Evolutionary conservation across 169 alveolate species (phyloP).

Genomic region (Cryptosporidium ubiquitum): DNA sequence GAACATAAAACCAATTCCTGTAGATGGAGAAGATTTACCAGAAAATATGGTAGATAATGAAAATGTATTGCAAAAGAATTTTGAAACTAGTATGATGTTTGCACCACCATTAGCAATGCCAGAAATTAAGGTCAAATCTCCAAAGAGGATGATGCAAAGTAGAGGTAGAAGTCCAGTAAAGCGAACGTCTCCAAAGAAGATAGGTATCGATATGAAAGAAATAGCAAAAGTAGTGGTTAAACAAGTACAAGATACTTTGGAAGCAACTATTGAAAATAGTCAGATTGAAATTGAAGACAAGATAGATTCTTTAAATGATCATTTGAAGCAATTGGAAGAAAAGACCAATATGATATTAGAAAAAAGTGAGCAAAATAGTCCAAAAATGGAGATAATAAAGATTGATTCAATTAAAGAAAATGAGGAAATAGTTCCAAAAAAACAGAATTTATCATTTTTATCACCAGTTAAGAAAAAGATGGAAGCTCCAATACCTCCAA

Average conservation of each 20-base stretch:
- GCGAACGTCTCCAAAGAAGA: constrained; percentile 1
- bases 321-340: constrained; percentile 28
- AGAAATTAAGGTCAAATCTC: constrained; percentile 21
- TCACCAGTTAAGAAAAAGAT: constrained; percentile 1
- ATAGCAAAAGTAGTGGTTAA: constrained; percentile 54
- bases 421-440: neutral
- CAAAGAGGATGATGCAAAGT: neutral
- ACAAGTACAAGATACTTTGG: constrained; percentile 36
- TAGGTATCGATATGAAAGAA: constrained; percentile 31
- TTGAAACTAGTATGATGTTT: constrained; percentile 12
- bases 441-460: neutral
- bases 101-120: constrained; percentile 70
- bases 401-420: neutral
- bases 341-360: constrained; percentile 54
- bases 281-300: constrained; percentile 40
- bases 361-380: constrained; percentile 23
- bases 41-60: neutral
- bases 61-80: neutral
- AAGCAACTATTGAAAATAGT: constrained; percentile 21
- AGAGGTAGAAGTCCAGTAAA: constrained; percentile 27
- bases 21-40: neutral
- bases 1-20: constrained; percentile 33
- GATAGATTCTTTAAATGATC: constrained; percentile 52
- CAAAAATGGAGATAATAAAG: constrained; percentile 5
- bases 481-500: constrained; percentile 27